Percentiles rank a stretch among this genome's conserved stretches.
Conservation (phyloP, 768 basidiomycete species). For the Lactarius pseudohatsudake region DNA sequence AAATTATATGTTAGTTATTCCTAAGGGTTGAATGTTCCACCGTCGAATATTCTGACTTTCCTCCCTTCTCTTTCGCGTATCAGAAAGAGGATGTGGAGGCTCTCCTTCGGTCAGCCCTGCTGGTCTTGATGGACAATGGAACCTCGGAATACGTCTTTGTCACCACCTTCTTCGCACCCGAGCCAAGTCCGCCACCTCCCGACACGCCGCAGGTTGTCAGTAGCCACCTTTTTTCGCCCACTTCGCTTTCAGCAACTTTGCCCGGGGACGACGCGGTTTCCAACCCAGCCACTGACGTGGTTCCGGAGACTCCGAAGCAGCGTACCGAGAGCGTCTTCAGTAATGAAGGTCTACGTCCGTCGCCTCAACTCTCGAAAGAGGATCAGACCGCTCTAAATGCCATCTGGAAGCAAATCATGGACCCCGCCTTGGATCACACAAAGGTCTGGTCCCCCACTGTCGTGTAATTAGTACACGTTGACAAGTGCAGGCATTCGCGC, state of each 20-base stretch:
- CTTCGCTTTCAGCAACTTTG: constrained; percentile 30
- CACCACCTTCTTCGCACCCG: constrained; percentile 68
- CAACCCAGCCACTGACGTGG: constrained; percentile 50
- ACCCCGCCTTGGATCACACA: constrained; percentile 85
- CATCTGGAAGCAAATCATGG: constrained; percentile 91
- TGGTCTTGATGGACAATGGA: constrained; percentile 95
- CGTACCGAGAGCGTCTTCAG: constrained; percentile 37
- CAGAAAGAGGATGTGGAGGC: constrained; percentile 86
- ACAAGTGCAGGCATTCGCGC: constrained; percentile 59
- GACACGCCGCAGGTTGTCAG: constrained; percentile 22
- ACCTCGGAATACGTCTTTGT: constrained; percentile 91
- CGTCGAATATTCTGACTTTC: constrained; percentile 4
- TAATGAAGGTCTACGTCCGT: constrained; percentile 37
- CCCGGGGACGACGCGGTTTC: constrained; percentile 34
- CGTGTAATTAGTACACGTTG: background rate
- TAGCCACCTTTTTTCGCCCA: constrained; percentile 42
- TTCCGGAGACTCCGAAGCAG: constrained; percentile 33
- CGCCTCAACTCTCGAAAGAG: constrained; percentile 44
- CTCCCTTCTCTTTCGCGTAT: background rate
- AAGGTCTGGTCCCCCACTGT: constrained; percentile 48
- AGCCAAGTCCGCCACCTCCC: constrained; percentile 29
- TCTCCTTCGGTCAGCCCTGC: constrained; percentile 76
- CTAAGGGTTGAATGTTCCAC: constrained; percentile 2
- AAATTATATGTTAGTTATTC: constrained; percentile 72
- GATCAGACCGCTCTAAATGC: constrained; percentile 58